Percentiles rank a stretch among this genome's conserved stretches.
phyloP scores from a whole-genome alignment of 2,329 filamentous ascomycete species.

The Dryadomyces quercivorus region DNA sequence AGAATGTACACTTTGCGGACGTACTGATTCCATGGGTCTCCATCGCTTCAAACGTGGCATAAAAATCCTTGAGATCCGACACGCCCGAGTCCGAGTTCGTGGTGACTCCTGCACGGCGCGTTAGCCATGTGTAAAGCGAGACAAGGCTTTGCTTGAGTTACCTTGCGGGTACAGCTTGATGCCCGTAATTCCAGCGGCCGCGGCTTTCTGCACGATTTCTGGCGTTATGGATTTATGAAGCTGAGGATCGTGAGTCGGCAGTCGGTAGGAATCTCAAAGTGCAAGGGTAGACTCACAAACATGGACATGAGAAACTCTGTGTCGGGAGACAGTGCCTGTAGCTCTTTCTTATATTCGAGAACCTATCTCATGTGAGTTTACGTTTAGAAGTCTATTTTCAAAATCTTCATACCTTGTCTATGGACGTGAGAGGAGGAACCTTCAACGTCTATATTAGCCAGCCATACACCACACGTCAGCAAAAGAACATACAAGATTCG shows the following conservation, averaged over 20 bases:
- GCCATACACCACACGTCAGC: too few species aligned
- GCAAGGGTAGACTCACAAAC: conserved; percentile 19
- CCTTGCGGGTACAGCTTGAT: conserved; percentile 55
- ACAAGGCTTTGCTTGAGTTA: not conserved
- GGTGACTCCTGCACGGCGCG: conserved; percentile 34
- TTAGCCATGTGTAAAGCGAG: not conserved
- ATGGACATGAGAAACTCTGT: conserved; percentile 66
- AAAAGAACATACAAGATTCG: conserved; percentile 10
- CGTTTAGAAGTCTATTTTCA: not conserved
- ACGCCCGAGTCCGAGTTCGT: conserved; percentile 61
- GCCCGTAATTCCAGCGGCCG: conserved; percentile 54
- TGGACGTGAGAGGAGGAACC: conserved; percentile 11
- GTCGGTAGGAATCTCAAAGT: not conserved
- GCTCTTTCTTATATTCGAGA: conserved; percentile 50
- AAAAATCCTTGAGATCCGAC: conserved; percentile 56
- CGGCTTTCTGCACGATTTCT: conserved; percentile 60
- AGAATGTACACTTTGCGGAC: not conserved
- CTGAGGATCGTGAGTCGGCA: conserved; percentile 6
- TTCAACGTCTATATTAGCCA: not conserved
- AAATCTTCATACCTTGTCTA: conserved; percentile 7
- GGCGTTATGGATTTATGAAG: conserved; percentile 51
- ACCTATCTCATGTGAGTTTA: conserved; percentile 28
- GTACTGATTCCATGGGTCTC: conserved; percentile 55
- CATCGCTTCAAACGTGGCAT: conserved; percentile 81
- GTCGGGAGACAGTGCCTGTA: conserved; percentile 46